Evolutionary conservation across 176 grass and related monocot species (phyloP), one percentile per base, ranked within the genome.

Genomic region (Carex cristatella): DNA sequence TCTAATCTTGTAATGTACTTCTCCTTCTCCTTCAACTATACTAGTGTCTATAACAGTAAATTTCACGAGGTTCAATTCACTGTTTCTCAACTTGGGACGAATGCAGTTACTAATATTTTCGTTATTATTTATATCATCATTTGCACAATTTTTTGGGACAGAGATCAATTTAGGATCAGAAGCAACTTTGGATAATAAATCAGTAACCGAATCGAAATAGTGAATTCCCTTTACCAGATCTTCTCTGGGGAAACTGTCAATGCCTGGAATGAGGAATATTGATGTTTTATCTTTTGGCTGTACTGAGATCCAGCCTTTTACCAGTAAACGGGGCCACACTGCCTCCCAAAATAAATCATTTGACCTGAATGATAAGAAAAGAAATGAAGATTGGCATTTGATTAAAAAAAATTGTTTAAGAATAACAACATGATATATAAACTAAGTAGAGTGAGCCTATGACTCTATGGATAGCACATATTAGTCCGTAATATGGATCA

Each of bases 301-400:
- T 77, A 91, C 89, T 4, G 91, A 93, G 65, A 90, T 93, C 95
- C 95, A 98, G 80, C 95, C 95, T 82, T 87, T 91, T 67, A 91
- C 83, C 79, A 98, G 89, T 81, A 94, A 84, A 32, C 96, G 93
- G 84, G 96, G 96, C 96, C 96, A 98, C 35, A 98, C 91, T 84
- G 96, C 96, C 85, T 98, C 96, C 96, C 96, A 98, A 66, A 98
- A 98, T 74, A 98, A 89, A 95, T 98, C 96, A 87, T 95, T 98
- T 54, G 96, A 95, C 84, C 89, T 83, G 18, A 67, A 65, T 65
- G 10, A 32, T 2, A 79, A 54, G 11, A 11, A 63, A 27, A 42
- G 11, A 28, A 65, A 82, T 31, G 3, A 65, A 49, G 79, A 82
- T 40, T 3, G 61, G 28, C 23, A 13, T 56, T 65, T 40, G 7